Base-by-base conservation (phyloP, 129 eudicot genomes). In the Rutidosis leptorrhynchoides region DNA sequence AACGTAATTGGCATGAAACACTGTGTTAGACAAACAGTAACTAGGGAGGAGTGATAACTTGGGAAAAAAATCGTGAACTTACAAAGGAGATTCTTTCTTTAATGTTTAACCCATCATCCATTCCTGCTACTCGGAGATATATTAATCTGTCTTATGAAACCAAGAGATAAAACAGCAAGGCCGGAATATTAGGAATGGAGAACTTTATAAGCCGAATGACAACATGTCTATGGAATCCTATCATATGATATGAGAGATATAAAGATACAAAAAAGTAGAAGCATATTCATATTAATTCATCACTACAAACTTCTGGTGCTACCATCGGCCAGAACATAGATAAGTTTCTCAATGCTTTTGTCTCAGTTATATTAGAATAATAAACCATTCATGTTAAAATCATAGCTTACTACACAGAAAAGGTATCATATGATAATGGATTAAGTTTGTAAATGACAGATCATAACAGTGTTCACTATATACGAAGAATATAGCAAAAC, bases 91-190 rank as follows among this genome's bases (percentile, higher is more conserved):
- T 79, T 81, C 97, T 81, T 67, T 89, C 99, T 75, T 89, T 94
- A 51, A 86, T 72, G 73, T 75, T 81, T 71, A 94, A 77, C 59
- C 99, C 99, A 29, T 94, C 99, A 75, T 94, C 97, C 99, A 94
- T 94, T 71, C 95, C 97, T 20, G 86, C 73, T 48, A 94, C 95
- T 70, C 73, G 85, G 56, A 93, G 93, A 81, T 93, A 89, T 72
- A 86, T 81, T 67, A 94, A 82, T 76, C 99, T 89, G 92, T 58
- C 37, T 12, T 9, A 68, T 29, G 25, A 58, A 58, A 66, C 65
- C 22, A 24, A 48, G 42, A 53, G 25, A 67, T 24, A 58, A 40
- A 23, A 35, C 65, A 45, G 35, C 19, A 49, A 62, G 45, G 17
- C 30, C 30, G 4, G 23, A 65, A 33, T 28, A 58, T 35, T 35